These are phyloP conservation scores for Avena sativa DNA, from an alignment of 176 grass and related monocot genomes.

Conservation along the genomic window DNA sequence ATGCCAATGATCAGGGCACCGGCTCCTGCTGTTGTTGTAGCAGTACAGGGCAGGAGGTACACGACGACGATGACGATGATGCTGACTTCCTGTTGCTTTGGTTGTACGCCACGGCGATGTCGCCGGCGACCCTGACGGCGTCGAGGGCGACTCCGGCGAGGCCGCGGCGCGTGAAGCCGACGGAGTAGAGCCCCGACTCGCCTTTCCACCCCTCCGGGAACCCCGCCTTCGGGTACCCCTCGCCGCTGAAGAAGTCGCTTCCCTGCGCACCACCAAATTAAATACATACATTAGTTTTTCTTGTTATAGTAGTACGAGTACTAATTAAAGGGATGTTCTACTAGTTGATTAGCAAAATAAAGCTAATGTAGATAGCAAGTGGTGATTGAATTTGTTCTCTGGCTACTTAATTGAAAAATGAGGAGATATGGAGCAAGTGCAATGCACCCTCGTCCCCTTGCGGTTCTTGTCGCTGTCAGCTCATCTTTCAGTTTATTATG, in stretches of 20 bases:
- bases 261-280: neutral
- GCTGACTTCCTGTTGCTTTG: neutral
- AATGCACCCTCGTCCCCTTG: constrained; percentile 3
- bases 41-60: neutral
- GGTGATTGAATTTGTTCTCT: constrained; percentile 5
- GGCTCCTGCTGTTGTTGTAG: neutral
- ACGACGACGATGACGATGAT: neutral
- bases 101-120: constrained; percentile 41
- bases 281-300: neutral
- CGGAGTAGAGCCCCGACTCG: constrained; percentile 56
- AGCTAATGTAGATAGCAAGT: neutral
- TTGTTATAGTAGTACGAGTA: no score
- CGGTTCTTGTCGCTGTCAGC: neutral
- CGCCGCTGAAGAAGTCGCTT: neutral
- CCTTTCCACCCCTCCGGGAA: constrained; percentile 53
- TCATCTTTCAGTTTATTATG: neutral
- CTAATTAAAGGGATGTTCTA: no score
- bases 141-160: constrained; percentile 63
- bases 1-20: neutral
- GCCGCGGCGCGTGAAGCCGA: constrained; percentile 65
- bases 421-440: neutral
- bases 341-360: neutral
- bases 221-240: constrained; percentile 38
- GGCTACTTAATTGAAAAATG: neutral
- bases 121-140: constrained; percentile 52